A percentile compares a stretch with the other conserved stretches of the same genome.
Conservation (phyloP, 768 basidiomycete species). For the Mycena epipterygia region DNA sequence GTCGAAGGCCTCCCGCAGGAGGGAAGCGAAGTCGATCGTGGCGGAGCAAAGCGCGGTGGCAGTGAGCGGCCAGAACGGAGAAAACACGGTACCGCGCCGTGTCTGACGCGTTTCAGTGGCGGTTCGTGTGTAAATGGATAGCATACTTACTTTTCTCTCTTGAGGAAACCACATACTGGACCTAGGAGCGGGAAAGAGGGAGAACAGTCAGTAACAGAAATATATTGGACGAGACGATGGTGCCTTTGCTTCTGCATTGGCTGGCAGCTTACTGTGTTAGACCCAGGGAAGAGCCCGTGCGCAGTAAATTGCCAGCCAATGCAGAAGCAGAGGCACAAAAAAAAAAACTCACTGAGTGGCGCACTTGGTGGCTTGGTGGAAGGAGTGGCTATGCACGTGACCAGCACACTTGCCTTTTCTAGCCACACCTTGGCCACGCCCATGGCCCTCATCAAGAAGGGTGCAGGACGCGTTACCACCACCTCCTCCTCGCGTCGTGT, state of each 20-base stretch:
- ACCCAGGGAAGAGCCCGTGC: conserved; percentile 7
- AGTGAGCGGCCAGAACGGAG: not conserved
- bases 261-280: not conserved
- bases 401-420: too few species aligned
- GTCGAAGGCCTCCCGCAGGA: not conserved
- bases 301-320: not conserved
- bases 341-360: not conserved
- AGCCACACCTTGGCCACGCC: too few species aligned
- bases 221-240: not conserved
- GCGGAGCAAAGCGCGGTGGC: not conserved
- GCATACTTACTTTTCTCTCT: not conserved
- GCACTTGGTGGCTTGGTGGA: not conserved
- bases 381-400: not conserved
- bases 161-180: not conserved
- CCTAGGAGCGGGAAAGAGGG: too few species aligned
- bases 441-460: not conserved
- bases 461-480: not conserved
- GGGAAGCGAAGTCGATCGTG: not conserved
- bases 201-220: too few species aligned
- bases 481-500: not conserved
- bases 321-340: not conserved
- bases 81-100: conserved; percentile 1
- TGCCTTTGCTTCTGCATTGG: not conserved
- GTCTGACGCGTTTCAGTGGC: not conserved
- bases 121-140: too few species aligned